Base-by-base conservation (phyloP, 495 filamentous ascomycete genomes). In the Immersiella caudata region DNA sequence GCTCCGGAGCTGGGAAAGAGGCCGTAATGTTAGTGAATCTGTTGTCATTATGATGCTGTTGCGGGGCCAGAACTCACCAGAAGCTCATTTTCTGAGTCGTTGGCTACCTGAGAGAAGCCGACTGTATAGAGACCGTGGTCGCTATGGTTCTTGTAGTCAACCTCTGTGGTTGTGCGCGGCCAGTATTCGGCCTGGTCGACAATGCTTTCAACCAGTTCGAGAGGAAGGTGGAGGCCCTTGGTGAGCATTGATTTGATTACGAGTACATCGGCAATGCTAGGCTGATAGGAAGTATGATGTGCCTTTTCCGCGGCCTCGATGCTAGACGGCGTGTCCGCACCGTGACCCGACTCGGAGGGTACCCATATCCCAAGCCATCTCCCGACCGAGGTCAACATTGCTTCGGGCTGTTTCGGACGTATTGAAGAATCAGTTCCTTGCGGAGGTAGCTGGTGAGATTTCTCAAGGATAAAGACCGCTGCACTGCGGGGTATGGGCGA, bases 101-200 rank as follows among this genome's bases (percentile, higher is more conserved):
- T 12, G 16, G 40, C 40, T 2, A 12, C 14, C 40, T 12, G 2
- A 12, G 40, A 46, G 16, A 14, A 46, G 40, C 40, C 40, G 40
- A 46, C 40, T 2, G 40, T 46, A 18, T 46, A 14, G 16, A 46
- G 16, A 12, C 11, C 11, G 3, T 36, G 49, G 11, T 64, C 59
- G 1, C 40, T 25, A 14, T 52, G 52, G 27, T 62, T 40, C 6
- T 61, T 54, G 62, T 65, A 78, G 35, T 71, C 64, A 14, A 75
- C 36, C 36, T 70, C 68, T 6, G 75, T 73, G 4, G 79, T 75
- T 0, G 82, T 80, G 62, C 84, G 82, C 0, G 85, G 84, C 90
- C 90, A 93, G 71, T 92, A 92, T 74, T 91, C 90, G 22, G 89
- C 90, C 49, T 78, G 74, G 71, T 92, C 90, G 61, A 91, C 71